phyloP scores from a whole-genome alignment of 345 rosid species.

The rapeseed (Brassica napus) region DNA sequence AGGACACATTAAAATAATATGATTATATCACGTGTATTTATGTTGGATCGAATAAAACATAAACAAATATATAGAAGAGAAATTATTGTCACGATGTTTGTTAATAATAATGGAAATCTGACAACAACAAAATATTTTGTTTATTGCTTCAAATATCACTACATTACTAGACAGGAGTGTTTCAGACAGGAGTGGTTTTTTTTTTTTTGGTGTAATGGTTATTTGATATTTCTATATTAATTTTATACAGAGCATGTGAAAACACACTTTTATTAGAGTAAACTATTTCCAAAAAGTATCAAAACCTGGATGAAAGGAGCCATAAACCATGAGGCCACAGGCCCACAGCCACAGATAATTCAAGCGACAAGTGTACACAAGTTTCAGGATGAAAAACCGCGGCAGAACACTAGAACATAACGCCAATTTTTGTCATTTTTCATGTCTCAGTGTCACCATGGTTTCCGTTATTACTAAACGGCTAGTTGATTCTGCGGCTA shows the following conservation, averaged over 20 bases:
- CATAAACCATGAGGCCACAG: conserved; percentile 5
- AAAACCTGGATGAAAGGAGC: background rate
- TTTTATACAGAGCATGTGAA: background rate
- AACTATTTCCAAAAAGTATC: background rate
- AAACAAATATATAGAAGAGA: background rate
- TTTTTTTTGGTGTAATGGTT: too few species aligned
- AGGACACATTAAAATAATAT: background rate
- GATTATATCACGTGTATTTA: background rate
- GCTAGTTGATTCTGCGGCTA: background rate
- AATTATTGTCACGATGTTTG: background rate
- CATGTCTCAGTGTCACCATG: background rate
- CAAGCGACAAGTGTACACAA: conserved; percentile 4
- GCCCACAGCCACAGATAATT: background rate
- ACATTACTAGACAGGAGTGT: too few species aligned
- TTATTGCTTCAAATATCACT: too few species aligned
- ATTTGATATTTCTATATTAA: background rate
- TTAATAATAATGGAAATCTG: background rate
- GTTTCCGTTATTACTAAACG: background rate
- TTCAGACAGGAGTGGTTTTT: background rate
- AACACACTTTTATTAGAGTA: background rate
- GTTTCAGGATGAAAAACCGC: conserved; percentile 24
- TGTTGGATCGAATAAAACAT: background rate
- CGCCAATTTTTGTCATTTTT: background rate
- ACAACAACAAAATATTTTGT: too few species aligned
- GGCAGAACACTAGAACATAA: background rate